Evolutionary conservation across 805 yeast genomes (phyloP).

Genomic region (Saccharomycopsis synnaedendra): DNA sequence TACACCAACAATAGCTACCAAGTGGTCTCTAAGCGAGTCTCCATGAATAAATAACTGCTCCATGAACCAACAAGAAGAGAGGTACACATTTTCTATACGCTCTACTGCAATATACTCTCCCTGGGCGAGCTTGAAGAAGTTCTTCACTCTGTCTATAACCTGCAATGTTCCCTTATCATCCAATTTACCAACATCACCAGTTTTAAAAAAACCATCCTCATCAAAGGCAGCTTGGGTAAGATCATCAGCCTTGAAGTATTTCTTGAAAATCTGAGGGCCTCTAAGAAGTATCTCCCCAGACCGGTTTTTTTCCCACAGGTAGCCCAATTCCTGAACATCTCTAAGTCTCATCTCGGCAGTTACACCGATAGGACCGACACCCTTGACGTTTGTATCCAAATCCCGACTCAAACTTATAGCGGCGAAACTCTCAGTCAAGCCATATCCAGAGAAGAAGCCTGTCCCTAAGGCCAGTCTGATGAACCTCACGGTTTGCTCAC

Average conservation of each 20-base stretch:
- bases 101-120: slow-evolving; percentile 58
- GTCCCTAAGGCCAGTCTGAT: slow-evolving; percentile 38
- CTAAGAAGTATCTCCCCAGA: slow-evolving; percentile 46
- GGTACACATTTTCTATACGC: slow-evolving; percentile 45
- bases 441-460: slow-evolving; percentile 41
- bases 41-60: slow-evolving; percentile 45
- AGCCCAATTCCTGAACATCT: slow-evolving; percentile 41
- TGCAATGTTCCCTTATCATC: slow-evolving; percentile 34
- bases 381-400: slow-evolving; percentile 27
- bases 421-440: slow-evolving; percentile 55
- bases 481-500: slow-evolving; percentile 41
- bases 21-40: slow-evolving; percentile 36
- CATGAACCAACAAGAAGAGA: slow-evolving; percentile 30
- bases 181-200: slow-evolving; percentile 47
- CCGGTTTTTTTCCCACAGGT: slow-evolving; percentile 22
- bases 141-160: slow-evolving; percentile 54
- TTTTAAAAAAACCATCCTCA: slow-evolving; percentile 41
- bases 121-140: slow-evolving; percentile 49
- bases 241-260: slow-evolving; percentile 36
- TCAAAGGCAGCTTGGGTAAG: slow-evolving; percentile 37
- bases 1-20: slow-evolving; percentile 47
- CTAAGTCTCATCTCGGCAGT: slow-evolving; percentile 41
- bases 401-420: slow-evolving; percentile 32
- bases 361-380: slow-evolving; percentile 39
- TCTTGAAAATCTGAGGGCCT: slow-evolving; percentile 43